Evolutionary conservation across 2,329 filamentous ascomycete genomes (phyloP).

Genomic region (Lasiodiplodia sp.): DNA sequence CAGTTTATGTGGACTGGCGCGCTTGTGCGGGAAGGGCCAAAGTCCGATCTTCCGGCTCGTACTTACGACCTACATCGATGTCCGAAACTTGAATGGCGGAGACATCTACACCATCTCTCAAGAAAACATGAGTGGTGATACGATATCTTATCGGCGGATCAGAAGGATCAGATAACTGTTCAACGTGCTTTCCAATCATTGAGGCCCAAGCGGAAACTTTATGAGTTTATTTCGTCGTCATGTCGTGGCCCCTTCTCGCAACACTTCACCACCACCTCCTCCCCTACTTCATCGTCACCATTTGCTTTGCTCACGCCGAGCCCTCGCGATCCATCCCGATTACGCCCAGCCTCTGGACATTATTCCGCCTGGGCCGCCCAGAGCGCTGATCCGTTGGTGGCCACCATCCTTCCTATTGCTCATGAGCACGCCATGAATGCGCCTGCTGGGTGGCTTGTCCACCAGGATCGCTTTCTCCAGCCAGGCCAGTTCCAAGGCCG

Average conservation of each 20-base stretch:
- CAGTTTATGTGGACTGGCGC: not conserved
- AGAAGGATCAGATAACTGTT: conserved; percentile 19
- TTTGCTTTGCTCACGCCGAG: not conserved
- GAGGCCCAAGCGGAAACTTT: conserved; percentile 11
- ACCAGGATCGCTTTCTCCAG: conserved; percentile 27
- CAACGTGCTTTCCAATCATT: not conserved
- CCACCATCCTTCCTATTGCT: not conserved
- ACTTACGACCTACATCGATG: conserved; percentile 6
- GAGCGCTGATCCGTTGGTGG: not conserved
- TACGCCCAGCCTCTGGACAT: not conserved
- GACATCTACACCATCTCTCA: not conserved
- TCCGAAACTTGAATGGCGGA: not conserved
- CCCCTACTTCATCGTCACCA: not conserved
- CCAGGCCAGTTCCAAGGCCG: conserved; percentile 21
- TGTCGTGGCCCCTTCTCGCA: not conserved
- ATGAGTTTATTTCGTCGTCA: conserved; percentile 13
- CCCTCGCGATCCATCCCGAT: not conserved
- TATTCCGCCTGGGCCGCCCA: not conserved
- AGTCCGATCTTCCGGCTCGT: conserved; percentile 13
- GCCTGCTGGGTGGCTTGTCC: conserved; percentile 23
- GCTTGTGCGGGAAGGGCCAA: not conserved
- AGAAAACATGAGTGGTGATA: not conserved
- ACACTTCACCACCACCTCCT: not conserved
- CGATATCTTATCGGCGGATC: conserved; percentile 25
- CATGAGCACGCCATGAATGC: conserved; percentile 18